Evolutionary conservation across 2,329 filamentous ascomycete genomes (phyloP).

Genomic region (Beauveria sp.): DNA sequence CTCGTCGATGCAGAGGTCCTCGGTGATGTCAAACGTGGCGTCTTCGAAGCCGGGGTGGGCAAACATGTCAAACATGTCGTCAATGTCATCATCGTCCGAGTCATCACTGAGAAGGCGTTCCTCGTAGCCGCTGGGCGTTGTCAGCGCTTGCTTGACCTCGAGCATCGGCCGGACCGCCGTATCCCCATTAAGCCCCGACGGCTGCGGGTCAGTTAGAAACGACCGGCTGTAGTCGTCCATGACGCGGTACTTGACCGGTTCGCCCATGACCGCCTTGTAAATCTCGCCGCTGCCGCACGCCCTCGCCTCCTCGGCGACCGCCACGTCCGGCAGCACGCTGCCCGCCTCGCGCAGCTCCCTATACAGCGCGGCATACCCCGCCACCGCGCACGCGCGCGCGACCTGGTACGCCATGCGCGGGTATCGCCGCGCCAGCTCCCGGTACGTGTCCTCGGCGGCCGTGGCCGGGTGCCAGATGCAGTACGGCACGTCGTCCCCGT

Average conservation of each 20-base stretch:
- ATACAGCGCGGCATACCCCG: conserved; percentile 28
- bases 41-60: background rate
- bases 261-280: conserved; percentile 23
- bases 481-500: conserved; percentile 18
- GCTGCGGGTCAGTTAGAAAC: too few relatives aligned
- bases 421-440: conserved; percentile 23
- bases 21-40: conserved; percentile 14
- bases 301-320: conserved; percentile 32
- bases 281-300: conserved; percentile 19
- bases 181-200: conserved; percentile 24
- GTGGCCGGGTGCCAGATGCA: conserved; percentile 33
- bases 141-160: background rate
- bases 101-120: background rate
- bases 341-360: conserved; percentile 21
- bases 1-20: conserved; percentile 4
- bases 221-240: conserved; percentile 27
- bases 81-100: background rate
- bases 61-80: background rate
- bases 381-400: conserved; percentile 31
- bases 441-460: conserved; percentile 28
- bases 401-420: conserved; percentile 29
- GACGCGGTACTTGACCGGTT: conserved; percentile 20
- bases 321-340: conserved; percentile 27
- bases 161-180: conserved; percentile 15
- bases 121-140: background rate